These are phyloP conservation scores for Albizia julibrissin DNA, from an alignment of 306 rosid genomes.

Conservation along the genomic window DNA sequence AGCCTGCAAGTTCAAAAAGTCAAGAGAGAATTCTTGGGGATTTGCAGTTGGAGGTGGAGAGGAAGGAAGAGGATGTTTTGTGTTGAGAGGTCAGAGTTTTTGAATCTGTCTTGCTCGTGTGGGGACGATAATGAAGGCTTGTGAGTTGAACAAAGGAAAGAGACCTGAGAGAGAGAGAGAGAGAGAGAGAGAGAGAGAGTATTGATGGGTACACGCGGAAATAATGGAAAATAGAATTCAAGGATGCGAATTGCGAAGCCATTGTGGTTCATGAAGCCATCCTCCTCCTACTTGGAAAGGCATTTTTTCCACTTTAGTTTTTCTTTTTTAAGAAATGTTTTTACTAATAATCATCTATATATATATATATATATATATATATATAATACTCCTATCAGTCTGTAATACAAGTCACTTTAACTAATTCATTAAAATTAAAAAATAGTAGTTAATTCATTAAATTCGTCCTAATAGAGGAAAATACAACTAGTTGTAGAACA, in stretches of 20 bases:
- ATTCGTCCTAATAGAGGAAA: too few species aligned
- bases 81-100: constrained; percentile 43
- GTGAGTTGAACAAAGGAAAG: background rate
- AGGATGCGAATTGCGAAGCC: background rate
- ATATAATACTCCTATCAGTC: too few species aligned
- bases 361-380: too few species aligned
- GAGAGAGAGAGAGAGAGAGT: background rate
- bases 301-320: background rate
- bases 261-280: background rate
- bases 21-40: constrained; percentile 3
- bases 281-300: background rate
- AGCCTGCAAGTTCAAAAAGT: constrained; percentile 32
- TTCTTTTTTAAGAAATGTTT: background rate
- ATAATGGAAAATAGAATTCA: background rate
- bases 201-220: background rate
- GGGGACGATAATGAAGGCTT: background rate
- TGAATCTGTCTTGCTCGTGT: constrained; percentile 12
- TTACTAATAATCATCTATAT: background rate
- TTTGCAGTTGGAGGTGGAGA: background rate
- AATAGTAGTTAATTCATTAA: too few species aligned
- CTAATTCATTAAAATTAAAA: too few species aligned
- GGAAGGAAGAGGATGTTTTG: background rate
- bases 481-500: fast-evolving
- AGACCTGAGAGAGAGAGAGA: background rate
- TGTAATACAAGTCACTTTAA: too few species aligned